Evolutionary conservation across 371 early-diverging fungal species (phyloP), one percentile per base, ranked within the genome.

Genomic region (Apophysomyces variabilis): DNA sequence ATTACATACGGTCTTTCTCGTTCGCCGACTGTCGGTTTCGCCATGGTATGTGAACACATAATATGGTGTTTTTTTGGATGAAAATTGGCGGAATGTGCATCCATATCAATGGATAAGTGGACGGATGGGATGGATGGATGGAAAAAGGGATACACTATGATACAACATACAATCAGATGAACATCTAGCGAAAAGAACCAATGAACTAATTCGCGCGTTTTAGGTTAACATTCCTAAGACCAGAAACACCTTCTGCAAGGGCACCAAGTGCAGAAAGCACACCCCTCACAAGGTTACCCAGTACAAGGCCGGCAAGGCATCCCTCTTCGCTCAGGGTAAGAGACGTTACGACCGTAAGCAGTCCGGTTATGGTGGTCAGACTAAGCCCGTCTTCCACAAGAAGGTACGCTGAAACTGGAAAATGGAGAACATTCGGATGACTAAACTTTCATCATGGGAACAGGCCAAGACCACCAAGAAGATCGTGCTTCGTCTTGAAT

Each of bases 251-350:
- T 95, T 82, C 92, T 99, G 99, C 93, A 93, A 93, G 89, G 93
- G 95, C 79, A 84, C 85, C 80, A 87, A 89, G 79, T 99, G 97
- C 92, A 89, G 88, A 77, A 93, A 93, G 90, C 98, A 99, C 93
- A 95, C 94, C 70, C 92, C 92, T 60, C 97, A 96, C 94, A 98
- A 97, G 89, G 97, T 97, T 68, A 89, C 97, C 72, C 95, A 97
- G 84, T 97, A 97, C 95, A 99, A 98, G 94, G 94, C 95, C 72
- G 95, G 97, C 71, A 98, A 98, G 89, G 96, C 93, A 74, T 96
- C 96, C 72, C 91, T 95, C 72, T 92, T 92, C 75, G 97, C 95
- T 73, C 96, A 96, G 87, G 99, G 95, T 89, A 90, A 89, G 78
- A 66, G 67, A 61, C 67, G 67, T 66, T 66, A 66, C 57, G 67